Conservation (phyloP, 73 alveolate genomes). For the Paramecium caudatum region DNA sequence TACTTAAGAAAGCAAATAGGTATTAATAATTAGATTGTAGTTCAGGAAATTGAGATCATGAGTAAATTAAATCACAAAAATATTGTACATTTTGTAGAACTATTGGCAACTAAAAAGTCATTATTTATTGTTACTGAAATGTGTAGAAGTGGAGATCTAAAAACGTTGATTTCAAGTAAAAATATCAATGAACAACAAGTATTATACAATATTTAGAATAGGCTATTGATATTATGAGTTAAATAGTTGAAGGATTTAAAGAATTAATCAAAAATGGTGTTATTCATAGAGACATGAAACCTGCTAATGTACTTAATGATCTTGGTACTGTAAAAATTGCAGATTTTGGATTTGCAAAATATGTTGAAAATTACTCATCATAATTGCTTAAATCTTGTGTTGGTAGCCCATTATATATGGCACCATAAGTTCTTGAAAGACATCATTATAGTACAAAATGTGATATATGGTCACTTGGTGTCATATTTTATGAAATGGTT, state of each 20-base stretch:
- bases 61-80: conserved; percentile 36
- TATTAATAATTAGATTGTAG: background rate
- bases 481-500: conserved; percentile 83
- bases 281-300: conserved; percentile 75
- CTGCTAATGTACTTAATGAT: conserved; percentile 70
- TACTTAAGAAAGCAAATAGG: conserved; percentile 54
- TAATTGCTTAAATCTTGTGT: conserved; percentile 69
- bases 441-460: conserved; percentile 86
- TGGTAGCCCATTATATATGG: conserved; percentile 88
- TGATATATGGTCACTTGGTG: conserved; percentile 91
- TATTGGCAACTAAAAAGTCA: conserved; percentile 26
- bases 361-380: conserved; percentile 72
- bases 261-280: conserved; percentile 66
- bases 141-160: conserved; percentile 66
- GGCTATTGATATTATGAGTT: conserved; percentile 25
- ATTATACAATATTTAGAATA: background rate
- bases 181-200: conserved; percentile 45
- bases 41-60: conserved; percentile 52
- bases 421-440: conserved; percentile 89
- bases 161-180: conserved; percentile 49
- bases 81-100: conserved; percentile 39
- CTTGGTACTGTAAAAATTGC: conserved; percentile 67
- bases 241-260: conserved; percentile 42
- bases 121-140: conserved; percentile 63
- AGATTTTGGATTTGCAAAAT: conserved; percentile 76